Percentiles rank a stretch among this genome's conserved stretches.
Conservation (phyloP, 768 basidiomycete species). For the Gymnopilus dilepis region DNA sequence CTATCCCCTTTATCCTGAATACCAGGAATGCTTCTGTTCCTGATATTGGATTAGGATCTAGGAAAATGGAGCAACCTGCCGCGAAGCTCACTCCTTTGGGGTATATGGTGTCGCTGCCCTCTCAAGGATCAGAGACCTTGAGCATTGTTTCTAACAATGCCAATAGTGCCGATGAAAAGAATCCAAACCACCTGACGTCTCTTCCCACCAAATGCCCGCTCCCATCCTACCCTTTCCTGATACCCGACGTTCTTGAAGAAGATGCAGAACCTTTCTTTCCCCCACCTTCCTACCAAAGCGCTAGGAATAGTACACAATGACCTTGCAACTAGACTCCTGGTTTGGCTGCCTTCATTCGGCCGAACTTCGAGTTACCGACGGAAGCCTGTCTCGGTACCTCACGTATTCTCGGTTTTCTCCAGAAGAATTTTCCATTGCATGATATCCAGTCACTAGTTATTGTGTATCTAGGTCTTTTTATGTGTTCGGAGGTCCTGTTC, state of each 20-base stretch:
- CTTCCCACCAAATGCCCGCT: background rate
- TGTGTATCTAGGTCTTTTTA: no score
- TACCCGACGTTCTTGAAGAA: conserved; percentile 2
- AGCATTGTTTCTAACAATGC: background rate
- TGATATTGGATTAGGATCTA: background rate
- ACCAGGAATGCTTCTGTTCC: background rate
- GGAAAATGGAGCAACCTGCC: background rate
- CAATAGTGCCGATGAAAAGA: background rate
- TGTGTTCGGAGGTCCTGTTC: no score
- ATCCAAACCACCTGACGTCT: background rate
- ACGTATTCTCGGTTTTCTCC: no score
- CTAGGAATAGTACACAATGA: background rate
- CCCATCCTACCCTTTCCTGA: background rate
- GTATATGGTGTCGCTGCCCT: background rate
- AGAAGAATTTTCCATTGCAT: no score
- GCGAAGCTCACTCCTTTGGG: background rate
- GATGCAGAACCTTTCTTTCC: background rate
- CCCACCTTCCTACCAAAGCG: conserved; percentile 15
- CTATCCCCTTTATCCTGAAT: background rate
- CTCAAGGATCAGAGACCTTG: background rate
- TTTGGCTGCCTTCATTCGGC: no score
- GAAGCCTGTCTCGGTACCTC: no score
- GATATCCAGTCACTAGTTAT: no score
- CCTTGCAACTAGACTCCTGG: no score
- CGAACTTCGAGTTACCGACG: no score